Evolutionary conservation across 805 yeast species (phyloP).

Genomic region (Torulaspora indica): DNA sequence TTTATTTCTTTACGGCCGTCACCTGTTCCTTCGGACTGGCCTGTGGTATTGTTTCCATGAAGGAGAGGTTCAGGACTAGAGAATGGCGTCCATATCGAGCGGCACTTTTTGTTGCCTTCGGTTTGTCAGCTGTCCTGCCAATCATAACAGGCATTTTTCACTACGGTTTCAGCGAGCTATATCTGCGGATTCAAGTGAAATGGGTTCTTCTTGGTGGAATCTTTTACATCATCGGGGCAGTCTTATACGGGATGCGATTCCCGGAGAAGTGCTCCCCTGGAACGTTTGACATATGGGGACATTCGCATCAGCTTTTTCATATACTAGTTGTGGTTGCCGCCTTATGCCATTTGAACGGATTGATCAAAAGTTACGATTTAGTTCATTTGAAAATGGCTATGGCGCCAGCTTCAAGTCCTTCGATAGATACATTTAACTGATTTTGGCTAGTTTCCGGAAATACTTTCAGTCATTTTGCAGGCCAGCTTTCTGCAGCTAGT

Average conservation of each 20-base stretch:
- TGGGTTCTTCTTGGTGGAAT: conserved; percentile 69
- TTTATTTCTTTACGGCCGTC: conserved; percentile 39
- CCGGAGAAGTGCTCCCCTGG: conserved; percentile 73
- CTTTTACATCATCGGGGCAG: conserved; percentile 75
- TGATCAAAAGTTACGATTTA: conserved; percentile 51
- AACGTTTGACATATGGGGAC: conserved; percentile 62
- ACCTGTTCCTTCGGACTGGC: conserved; percentile 53
- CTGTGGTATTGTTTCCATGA: conserved; percentile 61
- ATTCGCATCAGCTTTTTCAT: conserved; percentile 84
- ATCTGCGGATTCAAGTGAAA: conserved; percentile 47
- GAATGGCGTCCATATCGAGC: conserved; percentile 76
- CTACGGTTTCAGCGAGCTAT: conserved; percentile 49
- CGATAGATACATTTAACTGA: conserved; percentile 2
- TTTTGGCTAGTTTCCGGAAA: not conserved
- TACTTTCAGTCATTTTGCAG: no score
- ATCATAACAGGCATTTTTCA: conserved; percentile 47
- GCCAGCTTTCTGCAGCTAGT: no score
- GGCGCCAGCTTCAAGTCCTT: not conserved
- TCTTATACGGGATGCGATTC: conserved; percentile 66
- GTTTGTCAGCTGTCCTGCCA: conserved; percentile 72
- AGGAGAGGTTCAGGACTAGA: conserved; percentile 61
- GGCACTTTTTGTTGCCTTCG: conserved; percentile 71
- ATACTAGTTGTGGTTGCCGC: conserved; percentile 74
- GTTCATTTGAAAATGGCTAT: conserved; percentile 37
- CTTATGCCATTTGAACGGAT: conserved; percentile 61